Conservation (phyloP, 176 grass and related monocot species). For the Ensete ventricosum region DNA sequence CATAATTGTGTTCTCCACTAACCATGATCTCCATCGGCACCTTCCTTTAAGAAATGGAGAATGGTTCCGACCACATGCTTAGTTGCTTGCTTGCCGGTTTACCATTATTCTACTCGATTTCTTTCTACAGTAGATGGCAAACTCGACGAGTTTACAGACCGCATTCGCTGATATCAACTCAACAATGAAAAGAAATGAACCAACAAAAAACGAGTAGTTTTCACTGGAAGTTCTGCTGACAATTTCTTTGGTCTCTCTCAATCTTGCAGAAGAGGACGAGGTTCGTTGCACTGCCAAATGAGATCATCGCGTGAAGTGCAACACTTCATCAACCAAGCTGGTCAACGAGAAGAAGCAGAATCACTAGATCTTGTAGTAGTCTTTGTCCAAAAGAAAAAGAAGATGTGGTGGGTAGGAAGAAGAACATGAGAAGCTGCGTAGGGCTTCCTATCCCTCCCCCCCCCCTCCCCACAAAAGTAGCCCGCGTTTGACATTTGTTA, state of each 20-base stretch:
- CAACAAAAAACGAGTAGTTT: no score
- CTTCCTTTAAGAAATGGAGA: no score
- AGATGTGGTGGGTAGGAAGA: slow-evolving; percentile 17
- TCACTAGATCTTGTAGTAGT: slow-evolving; percentile 4
- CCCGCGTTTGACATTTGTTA: no score
- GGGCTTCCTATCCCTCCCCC: slow-evolving; percentile 36
- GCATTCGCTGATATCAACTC: no score
- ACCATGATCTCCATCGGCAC: no score
- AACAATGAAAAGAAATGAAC: no score
- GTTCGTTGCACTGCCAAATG: slow-evolving; percentile 44
- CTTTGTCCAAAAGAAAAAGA: background rate
- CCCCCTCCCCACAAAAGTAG: background rate
- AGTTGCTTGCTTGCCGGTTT: no score
- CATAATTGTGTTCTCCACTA: no score
- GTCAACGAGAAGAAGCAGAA: slow-evolving; percentile 27
- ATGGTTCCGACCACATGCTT: no score
- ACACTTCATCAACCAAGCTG: slow-evolving; percentile 13
- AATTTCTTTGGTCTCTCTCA: background rate
- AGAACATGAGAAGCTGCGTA: slow-evolving; percentile 49
- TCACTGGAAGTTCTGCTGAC: background rate
- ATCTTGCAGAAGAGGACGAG: slow-evolving; percentile 39
- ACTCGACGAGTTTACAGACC: no score
- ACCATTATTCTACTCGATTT: no score
- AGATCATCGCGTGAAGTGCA: slow-evolving; percentile 38
- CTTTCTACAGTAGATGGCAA: no score